Conservation (phyloP, 345 rosid genomes). For the Streptanthus diversifolius region DNA sequence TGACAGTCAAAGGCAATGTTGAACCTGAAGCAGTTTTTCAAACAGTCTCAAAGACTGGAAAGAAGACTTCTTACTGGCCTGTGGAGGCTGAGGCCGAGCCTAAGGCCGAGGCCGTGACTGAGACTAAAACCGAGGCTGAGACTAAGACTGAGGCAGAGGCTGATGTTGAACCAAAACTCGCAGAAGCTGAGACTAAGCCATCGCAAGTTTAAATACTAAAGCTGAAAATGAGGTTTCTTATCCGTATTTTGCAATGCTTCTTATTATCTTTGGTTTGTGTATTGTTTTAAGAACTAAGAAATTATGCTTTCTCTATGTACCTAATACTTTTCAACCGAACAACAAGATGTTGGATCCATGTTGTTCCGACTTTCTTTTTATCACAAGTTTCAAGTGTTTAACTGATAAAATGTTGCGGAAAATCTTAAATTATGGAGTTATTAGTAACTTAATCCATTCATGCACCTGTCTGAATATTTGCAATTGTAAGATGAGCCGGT, state of each 20-base stretch:
- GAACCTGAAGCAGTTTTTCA: constrained; percentile 80
- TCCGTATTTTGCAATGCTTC: not conserved
- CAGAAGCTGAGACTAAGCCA: constrained; percentile 26
- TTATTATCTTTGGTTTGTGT: constrained; percentile 8
- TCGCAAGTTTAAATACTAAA: constrained; percentile 19
- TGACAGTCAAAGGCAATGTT: constrained; percentile 82
- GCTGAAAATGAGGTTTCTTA: not conserved
- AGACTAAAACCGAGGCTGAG: constrained; percentile 13
- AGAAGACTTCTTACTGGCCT: constrained; percentile 84
- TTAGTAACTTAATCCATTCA: not conserved
- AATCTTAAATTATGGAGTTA: not conserved
- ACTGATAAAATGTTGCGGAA: not conserved
- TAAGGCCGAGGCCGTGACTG: constrained; percentile 19
- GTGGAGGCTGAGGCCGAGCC: constrained; percentile 45
- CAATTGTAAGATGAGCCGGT: constrained; percentile 3
- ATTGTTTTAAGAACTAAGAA: constrained; percentile 4
- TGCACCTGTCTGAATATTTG: not conserved
- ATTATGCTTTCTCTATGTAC: constrained; percentile 1
- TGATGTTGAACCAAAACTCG: constrained; percentile 23
- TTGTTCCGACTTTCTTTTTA: constrained; percentile 9
- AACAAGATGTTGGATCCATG: constrained; percentile 26
- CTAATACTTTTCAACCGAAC: constrained; percentile 10
- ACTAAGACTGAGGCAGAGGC: constrained; percentile 13
- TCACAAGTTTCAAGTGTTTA: not conserved
- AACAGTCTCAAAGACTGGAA: constrained; percentile 86